Evolutionary conservation across 371 early-diverging fungal genomes (phyloP).

Genomic region (Lichtheimia ramosa): DNA sequence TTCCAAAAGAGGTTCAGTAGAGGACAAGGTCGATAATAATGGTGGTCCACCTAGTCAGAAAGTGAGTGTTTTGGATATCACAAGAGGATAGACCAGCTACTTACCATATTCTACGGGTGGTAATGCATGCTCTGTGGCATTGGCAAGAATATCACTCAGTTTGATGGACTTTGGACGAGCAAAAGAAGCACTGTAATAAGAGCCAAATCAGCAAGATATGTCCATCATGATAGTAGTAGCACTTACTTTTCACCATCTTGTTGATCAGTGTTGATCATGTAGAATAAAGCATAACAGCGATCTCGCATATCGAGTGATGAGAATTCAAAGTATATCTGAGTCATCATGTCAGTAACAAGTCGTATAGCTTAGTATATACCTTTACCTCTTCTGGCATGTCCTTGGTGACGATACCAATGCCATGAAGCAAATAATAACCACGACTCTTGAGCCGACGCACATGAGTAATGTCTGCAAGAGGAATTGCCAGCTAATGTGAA

Average conservation of each 20-base stretch:
- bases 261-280: slow-evolving; percentile 6
- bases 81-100: neutral
- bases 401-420: slow-evolving; percentile 28
- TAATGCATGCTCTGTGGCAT: slow-evolving; percentile 25
- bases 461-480: slow-evolving; percentile 34
- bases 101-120: slow-evolving; percentile 36
- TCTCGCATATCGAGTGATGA: slow-evolving; percentile 28
- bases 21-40: slow-evolving; percentile 5
- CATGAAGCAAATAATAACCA: slow-evolving; percentile 33
- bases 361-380: neutral
- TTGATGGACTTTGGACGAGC: slow-evolving; percentile 7
- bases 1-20: neutral
- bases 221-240: neutral
- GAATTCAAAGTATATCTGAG: slow-evolving; percentile 43
- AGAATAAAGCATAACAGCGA: slow-evolving; percentile 25
- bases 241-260: too few relatives aligned
- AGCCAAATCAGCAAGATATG: neutral
- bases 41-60: slow-evolving; percentile 18
- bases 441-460: slow-evolving; percentile 28
- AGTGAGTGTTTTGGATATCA: neutral
- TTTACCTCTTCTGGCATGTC: slow-evolving; percentile 37
- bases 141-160: slow-evolving; percentile 22
- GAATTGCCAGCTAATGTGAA: slow-evolving; percentile 24
- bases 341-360: neutral
- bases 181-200: neutral